Base-by-base conservation (phyloP, 345 rosid species). In the Aquilaria sinensis region DNA sequence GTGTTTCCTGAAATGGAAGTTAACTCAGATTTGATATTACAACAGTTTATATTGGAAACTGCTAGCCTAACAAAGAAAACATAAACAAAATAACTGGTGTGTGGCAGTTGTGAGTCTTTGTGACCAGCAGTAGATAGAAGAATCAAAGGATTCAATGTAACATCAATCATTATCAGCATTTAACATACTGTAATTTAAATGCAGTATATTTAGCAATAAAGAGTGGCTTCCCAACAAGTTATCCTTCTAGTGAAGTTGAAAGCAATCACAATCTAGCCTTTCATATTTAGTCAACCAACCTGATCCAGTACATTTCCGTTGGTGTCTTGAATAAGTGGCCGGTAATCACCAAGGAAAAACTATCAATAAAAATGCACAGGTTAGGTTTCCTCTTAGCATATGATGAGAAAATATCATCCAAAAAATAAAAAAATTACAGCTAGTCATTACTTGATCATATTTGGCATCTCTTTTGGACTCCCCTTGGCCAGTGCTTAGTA, bases 331-430 rank as follows among this genome's bases (percentile, higher is more conserved):
- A 88, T 67, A 65, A 95, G 70, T 12, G 99, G 99, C 34, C 99
- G 96, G 77, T 89, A 95, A 74, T 95, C 99, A 72, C 99, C 99
- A 45, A 95, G 87, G 80, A 85, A 95, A 71, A 95, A 95, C 99
- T 95, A 88, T 67, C 58, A 56, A 60, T 59, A 46, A 68, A 23
- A 64, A 58, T 43, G 68, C 15, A 60, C 16, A 51, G 50, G 55
- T 65, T 69, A 31, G 65, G 65, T 55, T 56, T 65, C 54, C 32
- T 9, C 43, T 37, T 37, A 9, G 43, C 43, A 37, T 37, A 4
- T 5, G 43, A 37, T 37, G 8, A 37, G 43, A 37, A 9, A 69
- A 15, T 34, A n/a, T 29, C 58, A 53, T 37, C 9, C 12, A 5
- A 14, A 30, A 34, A 31, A 49, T 30, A 23, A 48, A 37, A 37